Evolutionary conservation across 1,284 basidiomycete genomes (phyloP).

Genomic region (Austropuccinia psidii): DNA sequence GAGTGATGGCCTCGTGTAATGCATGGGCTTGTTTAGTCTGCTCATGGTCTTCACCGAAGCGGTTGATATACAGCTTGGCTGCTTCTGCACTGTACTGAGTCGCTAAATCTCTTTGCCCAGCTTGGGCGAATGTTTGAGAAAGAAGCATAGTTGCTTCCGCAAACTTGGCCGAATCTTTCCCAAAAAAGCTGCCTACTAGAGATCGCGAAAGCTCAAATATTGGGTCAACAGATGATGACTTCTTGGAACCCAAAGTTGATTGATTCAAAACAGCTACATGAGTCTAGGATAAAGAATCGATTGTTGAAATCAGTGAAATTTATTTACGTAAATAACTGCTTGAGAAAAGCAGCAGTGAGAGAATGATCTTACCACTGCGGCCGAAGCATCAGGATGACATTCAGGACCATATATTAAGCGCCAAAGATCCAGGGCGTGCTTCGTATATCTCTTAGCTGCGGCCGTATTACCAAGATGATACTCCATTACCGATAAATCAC

Average conservation of each 20-base stretch:
- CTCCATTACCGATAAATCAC: conserved; percentile 55
- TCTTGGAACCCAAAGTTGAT: conserved; percentile 11
- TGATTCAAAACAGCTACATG: conserved; percentile 30
- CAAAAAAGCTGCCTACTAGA: conserved; percentile 33
- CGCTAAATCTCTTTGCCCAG: conserved; percentile 26
- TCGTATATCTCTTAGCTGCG: conserved; percentile 50
- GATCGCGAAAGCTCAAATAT: conserved; percentile 32
- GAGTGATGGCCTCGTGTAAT: conserved; percentile 9
- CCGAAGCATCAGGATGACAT: conserved; percentile 32
- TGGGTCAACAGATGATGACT: conserved; percentile 6
- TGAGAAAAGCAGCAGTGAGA: neutral
- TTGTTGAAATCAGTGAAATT: neutral
- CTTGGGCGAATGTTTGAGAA: conserved; percentile 29
- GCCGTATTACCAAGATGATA: conserved; percentile 50
- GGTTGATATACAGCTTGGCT: conserved; percentile 11
- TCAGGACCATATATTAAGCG: conserved; percentile 52
- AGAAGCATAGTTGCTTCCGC: conserved; percentile 32
- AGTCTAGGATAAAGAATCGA: neutral
- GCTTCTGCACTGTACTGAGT: conserved; percentile 26
- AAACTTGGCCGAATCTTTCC: conserved; percentile 23
- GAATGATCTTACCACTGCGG: conserved; percentile 17
- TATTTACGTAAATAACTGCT: neutral
- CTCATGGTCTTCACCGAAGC: conserved; percentile 27
- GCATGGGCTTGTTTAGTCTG: conserved; percentile 29
- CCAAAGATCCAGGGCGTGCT: conserved; percentile 53